Base-by-base conservation (phyloP, 306 rosid genomes). In the Quillaja saponaria region DNA sequence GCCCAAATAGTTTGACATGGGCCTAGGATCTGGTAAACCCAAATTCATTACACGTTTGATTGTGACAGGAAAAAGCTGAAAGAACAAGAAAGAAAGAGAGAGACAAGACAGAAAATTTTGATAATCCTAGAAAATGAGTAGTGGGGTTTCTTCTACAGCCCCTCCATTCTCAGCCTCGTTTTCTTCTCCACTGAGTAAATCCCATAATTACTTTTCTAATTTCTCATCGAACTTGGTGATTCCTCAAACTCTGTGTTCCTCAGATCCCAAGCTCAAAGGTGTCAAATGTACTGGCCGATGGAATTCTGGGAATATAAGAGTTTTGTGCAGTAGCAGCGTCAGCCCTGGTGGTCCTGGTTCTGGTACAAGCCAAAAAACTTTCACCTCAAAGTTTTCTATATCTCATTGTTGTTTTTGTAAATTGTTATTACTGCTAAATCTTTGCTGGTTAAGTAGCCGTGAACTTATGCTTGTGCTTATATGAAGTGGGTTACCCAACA, bases 281-380 rank as follows among this genome's bases (percentile, higher is more conserved):
- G 11, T 68, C 34, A 58, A 80, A 41, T 50, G 74, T 58, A 48
- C 58, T 39, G 21, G 41, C 52, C 18, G 31, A 12, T 72, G 55
- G 68, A 81, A 55, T 45, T 81, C 78, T 42, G 69, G 45, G 3
- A 75, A 47, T 66, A 34, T 64, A 28, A 44, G 47, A 59, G 33
- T 82, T 31, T 76, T 78, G 47, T 76, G 88, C 81, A 68, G 61
- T 58, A 54, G 78, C 60, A 71, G 65, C 80, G 37, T 72, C 71
- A 50, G 62, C 61, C 90, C 87, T 0, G 80, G 90, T 28, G 87
- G 85, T 37, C 71, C 86, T 57, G 59, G 68, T 57, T 80, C 80
- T 9, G 91, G 96, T 89, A 83, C 50, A 15, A 3, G 1, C 4
- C 3, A 1, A 25, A 6, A 12, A 46, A 3, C 16, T 6, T 6